phyloP scores from a whole-genome alignment of 805 yeast genomes.

The Starmerella gropengiesseri region DNA sequence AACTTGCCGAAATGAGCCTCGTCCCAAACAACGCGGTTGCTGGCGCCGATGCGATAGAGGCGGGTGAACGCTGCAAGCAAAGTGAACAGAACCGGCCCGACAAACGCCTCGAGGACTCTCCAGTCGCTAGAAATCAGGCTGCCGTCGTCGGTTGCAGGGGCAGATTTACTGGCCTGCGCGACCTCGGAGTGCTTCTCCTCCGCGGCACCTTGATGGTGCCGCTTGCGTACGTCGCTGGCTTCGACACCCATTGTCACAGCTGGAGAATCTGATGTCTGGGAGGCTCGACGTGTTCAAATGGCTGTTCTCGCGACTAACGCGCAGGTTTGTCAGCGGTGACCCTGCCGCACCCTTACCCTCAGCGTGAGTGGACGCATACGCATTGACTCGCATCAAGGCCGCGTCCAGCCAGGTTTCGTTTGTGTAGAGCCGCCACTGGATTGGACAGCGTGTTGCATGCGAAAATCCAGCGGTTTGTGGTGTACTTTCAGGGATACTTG shows the following conservation, averaged over 20 bases:
- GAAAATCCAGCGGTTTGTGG: no score
- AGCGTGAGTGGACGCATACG: not conserved
- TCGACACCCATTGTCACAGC: constrained; percentile 3
- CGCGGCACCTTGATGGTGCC: not conserved
- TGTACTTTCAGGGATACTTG: no score
- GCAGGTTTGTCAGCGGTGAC: constrained; percentile 6
- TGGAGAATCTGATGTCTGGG: not conserved
- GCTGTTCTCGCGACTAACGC: constrained; percentile 4
- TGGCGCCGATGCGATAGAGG: constrained; percentile 61
- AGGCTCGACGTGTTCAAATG: constrained; percentile 4
- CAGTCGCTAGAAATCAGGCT: constrained; percentile 24
- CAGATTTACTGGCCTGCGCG: not conserved
- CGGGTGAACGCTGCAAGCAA: constrained; percentile 59
- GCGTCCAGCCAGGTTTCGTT: no score
- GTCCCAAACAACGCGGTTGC: constrained; percentile 57
- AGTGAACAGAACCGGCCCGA: constrained; percentile 48
- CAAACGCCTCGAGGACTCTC: constrained; percentile 30
- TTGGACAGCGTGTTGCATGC: no score
- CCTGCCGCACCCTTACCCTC: not conserved
- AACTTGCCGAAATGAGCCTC: constrained; percentile 43
- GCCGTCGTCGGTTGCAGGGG: constrained; percentile 16
- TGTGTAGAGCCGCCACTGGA: no score
- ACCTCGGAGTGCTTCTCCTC: not conserved
- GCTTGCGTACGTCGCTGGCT: constrained; percentile 7
- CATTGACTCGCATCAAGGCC: no score